phyloP scores from a whole-genome alignment of 257 asterid species.

The Solanum etuberosum region DNA sequence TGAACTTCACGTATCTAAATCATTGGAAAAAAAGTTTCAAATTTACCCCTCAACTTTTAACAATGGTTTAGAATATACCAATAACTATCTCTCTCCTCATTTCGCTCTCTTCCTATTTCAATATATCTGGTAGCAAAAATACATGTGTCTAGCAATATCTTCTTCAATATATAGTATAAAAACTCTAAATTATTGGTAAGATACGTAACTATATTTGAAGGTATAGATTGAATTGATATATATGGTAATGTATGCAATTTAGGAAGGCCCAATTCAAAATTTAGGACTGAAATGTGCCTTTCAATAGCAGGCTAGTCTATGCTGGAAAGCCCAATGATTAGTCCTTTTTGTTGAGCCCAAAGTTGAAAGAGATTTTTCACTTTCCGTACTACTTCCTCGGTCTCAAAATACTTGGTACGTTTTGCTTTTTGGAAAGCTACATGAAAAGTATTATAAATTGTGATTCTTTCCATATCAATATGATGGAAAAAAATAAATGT shows the following conservation, averaged over 20 bases:
- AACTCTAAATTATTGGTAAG: no score
- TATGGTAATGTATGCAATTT: no score
- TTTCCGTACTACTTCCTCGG: not conserved
- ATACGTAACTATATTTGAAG: no score
- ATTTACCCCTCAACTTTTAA: no score
- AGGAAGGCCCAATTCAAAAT: not conserved
- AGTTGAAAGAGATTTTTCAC: not conserved
- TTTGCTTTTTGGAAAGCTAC: fast-evolving
- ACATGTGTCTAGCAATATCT: no score
- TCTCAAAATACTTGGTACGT: not conserved
- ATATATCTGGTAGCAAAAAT: no score
- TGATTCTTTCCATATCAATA: not conserved
- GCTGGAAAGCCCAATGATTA: not conserved
- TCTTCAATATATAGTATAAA: no score
- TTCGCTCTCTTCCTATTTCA: no score
- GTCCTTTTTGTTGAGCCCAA: not conserved
- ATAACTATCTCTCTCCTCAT: no score
- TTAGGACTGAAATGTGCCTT: not conserved
- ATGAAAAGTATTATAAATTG: not conserved
- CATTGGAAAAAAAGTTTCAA: no score
- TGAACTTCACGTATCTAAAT: not conserved
- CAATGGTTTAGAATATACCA: not conserved
- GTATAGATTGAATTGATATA: no score
- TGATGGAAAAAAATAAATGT: not conserved
- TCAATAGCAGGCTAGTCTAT: not conserved